Conservation (phyloP, 1,284 basidiomycete species). For the Cutaneotrichosporon sp. region DNA sequence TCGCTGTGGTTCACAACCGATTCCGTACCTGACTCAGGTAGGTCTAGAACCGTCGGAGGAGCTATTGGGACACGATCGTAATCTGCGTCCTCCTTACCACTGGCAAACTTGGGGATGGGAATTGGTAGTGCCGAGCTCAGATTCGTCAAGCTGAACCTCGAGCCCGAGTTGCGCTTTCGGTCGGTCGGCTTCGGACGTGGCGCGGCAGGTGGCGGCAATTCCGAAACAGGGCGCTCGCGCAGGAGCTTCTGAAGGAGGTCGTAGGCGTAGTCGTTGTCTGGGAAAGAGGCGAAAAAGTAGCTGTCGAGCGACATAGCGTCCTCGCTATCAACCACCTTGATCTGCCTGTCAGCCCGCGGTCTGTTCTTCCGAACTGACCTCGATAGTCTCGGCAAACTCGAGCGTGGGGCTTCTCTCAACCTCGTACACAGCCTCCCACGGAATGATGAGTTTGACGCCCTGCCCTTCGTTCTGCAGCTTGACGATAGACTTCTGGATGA, state of each 20-base stretch:
- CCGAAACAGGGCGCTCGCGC: slow-evolving; percentile 55
- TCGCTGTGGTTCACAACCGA: slow-evolving; percentile 7
- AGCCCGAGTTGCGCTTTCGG: background rate
- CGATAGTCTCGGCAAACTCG: slow-evolving; percentile 91
- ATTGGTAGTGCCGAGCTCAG: slow-evolving; percentile 8
- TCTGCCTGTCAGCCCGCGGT: slow-evolving; percentile 21
- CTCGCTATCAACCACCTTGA: slow-evolving; percentile 82
- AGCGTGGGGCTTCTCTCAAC: slow-evolving; percentile 82
- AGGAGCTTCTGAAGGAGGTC: slow-evolving; percentile 75
- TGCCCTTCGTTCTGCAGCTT: slow-evolving; percentile 94
- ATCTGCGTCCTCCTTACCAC: slow-evolving; percentile 3
- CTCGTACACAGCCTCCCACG: slow-evolving; percentile 82
- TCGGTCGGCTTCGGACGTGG: background rate
- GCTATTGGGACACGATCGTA: slow-evolving; percentile 24
- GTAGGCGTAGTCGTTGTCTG: slow-evolving; percentile 69
- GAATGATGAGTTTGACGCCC: slow-evolving; percentile 83
- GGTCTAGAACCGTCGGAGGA: slow-evolving; percentile 20
- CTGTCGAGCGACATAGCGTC: slow-evolving; percentile 76
- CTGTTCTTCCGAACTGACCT: slow-evolving; percentile 51
- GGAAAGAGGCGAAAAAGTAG: slow-evolving; percentile 81
- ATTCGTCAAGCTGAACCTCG: slow-evolving; percentile 2
- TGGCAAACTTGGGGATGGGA: slow-evolving; percentile 20
- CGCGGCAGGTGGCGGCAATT: slow-evolving; percentile 37
- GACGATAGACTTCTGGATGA: slow-evolving; percentile 82
- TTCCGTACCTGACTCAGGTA: slow-evolving; percentile 21